Base-by-base conservation (phyloP, 768 basidiomycete genomes). In the Mycena amicta region DNA sequence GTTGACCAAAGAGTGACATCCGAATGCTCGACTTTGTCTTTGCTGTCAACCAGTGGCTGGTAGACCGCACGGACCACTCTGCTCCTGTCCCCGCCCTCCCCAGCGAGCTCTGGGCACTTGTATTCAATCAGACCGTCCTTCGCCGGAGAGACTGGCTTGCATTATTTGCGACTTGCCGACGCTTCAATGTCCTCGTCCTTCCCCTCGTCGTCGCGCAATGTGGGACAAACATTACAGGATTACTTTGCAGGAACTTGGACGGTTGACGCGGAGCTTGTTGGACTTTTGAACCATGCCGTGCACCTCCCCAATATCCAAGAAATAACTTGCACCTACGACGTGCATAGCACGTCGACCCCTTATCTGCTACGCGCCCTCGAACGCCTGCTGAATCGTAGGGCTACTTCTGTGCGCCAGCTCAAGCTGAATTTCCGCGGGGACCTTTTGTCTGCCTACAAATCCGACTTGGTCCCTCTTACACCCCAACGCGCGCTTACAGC, bases 401-500 rank as follows among this genome's bases (percentile, higher is more conserved):
- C 22, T 52, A 31, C 57, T 11, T 33, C 39, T 25, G 43, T 52
- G 3, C 23, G 37, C 20, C 26, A 59, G 13, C 18, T 63, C 37
- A 53, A 41, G 11, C 57, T 63, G 29, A 53, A 45, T 39, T 63
- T 63, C 27, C 29, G 40, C 1, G 57, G 61, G 40, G 61, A 63
- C 39, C 61, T 63, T 1, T 45, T 63, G 15, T 59, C 61, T 16
- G 43, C 61, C 11, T 53, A 52, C 54, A 59, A 59, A 23, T 52
- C 57, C 18, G 53, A 62, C 55, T 45, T 62, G 2, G 55, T 56
- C 2, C 37, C 53, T 3, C 57, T 59, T 3, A 30, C 53, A 22
- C 61, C 61, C 4, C 61, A 59, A 28, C 53, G 52, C 11, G 20
- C 18, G 5, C 27, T 63, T 45, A 59, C 57, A n/a, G 55, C 57